Percentiles rank a stretch among this genome's conserved stretches.
These are phyloP conservation scores for Picocystis sp. DNA, from an alignment of 163 green algal genomes.

Conservation along the genomic window DNA sequence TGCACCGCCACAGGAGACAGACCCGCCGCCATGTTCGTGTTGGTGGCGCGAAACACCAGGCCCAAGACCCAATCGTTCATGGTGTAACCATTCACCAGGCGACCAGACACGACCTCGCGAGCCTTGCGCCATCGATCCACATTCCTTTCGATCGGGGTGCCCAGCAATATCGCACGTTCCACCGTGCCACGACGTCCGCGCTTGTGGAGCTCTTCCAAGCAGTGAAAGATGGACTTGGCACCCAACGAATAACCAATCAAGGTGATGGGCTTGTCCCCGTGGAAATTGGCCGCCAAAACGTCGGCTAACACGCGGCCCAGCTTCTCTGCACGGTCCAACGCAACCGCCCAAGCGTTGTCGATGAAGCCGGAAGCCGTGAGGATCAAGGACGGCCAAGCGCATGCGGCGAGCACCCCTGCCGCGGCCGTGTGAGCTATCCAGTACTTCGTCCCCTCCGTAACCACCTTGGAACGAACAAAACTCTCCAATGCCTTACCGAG, in stretches of 20 bases:
- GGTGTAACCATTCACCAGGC: constrained; percentile 64
- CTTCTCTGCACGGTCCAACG: constrained; percentile 26
- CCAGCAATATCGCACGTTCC: constrained; percentile 49
- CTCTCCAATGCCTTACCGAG: constrained; percentile 12
- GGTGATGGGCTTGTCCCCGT: constrained; percentile 44
- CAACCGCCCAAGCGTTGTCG: constrained; percentile 32
- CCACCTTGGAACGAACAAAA: constrained; percentile 22
- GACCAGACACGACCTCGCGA: constrained; percentile 40
- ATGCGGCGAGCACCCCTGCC: constrained; percentile 60
- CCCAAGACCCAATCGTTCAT: constrained; percentile 61
- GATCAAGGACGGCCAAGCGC: constrained; percentile 26
- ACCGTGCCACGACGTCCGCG: constrained; percentile 30
- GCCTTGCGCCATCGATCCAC: constrained; percentile 26
- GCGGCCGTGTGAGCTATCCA: constrained; percentile 16
- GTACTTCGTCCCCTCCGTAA: constrained; percentile 3
- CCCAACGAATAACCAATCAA: constrained; percentile 54
- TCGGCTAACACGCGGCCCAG: constrained; percentile 50
- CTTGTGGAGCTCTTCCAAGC: constrained; percentile 53
- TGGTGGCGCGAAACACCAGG: constrained; percentile 29
- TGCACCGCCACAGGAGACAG: constrained; percentile 27
- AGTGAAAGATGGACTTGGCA: constrained; percentile 57
- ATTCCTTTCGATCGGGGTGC: constrained; percentile 30
- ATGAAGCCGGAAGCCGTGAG: constrained; percentile 29
- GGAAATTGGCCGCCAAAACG: constrained; percentile 35
- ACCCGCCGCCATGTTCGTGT: constrained; percentile 21